Percentiles rank a stretch among this genome's conserved stretches.
Evolutionary conservation across 164 flowering plant species (phyloP).

Genomic region (Chloranthus sessilifolius): DNA sequence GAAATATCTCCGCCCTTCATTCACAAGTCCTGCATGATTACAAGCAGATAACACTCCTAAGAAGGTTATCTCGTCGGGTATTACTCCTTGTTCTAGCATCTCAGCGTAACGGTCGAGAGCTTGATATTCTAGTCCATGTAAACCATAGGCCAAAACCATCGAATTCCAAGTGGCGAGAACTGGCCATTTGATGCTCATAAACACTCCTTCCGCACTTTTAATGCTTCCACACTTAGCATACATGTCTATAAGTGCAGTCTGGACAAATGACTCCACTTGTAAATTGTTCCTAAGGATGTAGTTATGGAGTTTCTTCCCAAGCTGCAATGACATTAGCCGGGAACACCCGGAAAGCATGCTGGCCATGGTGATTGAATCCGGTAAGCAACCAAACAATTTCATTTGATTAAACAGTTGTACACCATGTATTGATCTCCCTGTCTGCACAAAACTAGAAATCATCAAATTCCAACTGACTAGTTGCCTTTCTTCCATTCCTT

Average conservation of each 20-base stretch:
- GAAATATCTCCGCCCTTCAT: conserved; percentile 40
- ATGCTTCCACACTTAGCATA: conserved; percentile 60
- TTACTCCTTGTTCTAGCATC: conserved; percentile 36
- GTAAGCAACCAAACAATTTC: conserved; percentile 37
- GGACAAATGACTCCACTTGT: conserved; percentile 21
- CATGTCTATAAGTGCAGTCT: conserved; percentile 54
- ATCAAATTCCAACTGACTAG: conserved; percentile 55
- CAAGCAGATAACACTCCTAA: conserved; percentile 60
- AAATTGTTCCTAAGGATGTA: conserved; percentile 33
- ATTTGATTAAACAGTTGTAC: conserved; percentile 35
- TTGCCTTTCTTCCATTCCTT: conserved; percentile 30
- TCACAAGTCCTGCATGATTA: conserved; percentile 47
- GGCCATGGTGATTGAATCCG: conserved; percentile 44
- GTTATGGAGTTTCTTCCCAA: conserved; percentile 38
- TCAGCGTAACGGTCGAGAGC: conserved; percentile 42
- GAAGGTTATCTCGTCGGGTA: conserved; percentile 35
- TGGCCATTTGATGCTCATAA: conserved; percentile 31
- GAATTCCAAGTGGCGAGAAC: conserved; percentile 58
- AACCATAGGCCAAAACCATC: conserved; percentile 37
- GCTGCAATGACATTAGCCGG: conserved; percentile 16
- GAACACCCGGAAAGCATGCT: conserved; percentile 39
- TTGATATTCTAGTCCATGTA: conserved; percentile 39
- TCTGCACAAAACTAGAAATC: conserved; percentile 30
- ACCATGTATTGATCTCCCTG: conserved; percentile 19
- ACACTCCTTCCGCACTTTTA: conserved; percentile 28